Base-by-base conservation (phyloP, 2,329 filamentous ascomycete genomes). In the Dactylellina leptospora region DNA sequence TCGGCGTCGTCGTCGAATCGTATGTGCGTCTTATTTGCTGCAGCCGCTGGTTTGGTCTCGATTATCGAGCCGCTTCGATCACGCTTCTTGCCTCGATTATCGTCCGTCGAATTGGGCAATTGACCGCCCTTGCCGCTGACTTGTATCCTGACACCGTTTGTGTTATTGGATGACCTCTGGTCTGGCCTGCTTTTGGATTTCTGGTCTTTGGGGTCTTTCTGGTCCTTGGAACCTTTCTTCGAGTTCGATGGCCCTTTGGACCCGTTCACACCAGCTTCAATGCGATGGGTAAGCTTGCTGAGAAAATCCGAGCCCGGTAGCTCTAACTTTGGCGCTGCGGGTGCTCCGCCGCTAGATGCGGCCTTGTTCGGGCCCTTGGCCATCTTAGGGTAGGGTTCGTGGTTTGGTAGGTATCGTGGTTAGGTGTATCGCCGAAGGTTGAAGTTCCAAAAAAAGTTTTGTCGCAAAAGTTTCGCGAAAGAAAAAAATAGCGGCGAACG, bases 11-110 rank as follows among this genome's bases (percentile, higher is more conserved):
- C 48, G 13, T 71, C 63, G 13, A 69, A 68, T 23, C 59, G 36
- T 28, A 74, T 62, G 38, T 74, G 62, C 1, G 56, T 70, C 22
- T 68, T 68, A 44, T 59, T 60, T n/a, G 48, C 4, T 6, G 36
- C 36, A 5, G 54, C 53, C 1, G 56, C 25, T 5, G 48, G 36
- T 30, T 45, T 61, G 13, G n/a, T 68, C 16, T 59, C 51, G 42
- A 69, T 70, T n/a, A 69, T 47, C 8, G 68, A 72, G 13, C 68
- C 68, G n/a, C 47, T 72, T 47, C 59, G 53, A 40, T 72, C 68
- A 16, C 68, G 68, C 54, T 72, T 72, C 30, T 72, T 72, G 11
- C 68, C 68, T n/a, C 68, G 59, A 25, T 28, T 59, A 50, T 64
- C 68, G 16, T 72, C 68, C 20, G n/a, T 33, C 18, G 23, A 20